Percentiles rank a stretch among this genome's conserved stretches.
These are phyloP conservation scores for Brassica nigra DNA, from an alignment of 345 rosid genomes.

Conservation along the genomic window DNA sequence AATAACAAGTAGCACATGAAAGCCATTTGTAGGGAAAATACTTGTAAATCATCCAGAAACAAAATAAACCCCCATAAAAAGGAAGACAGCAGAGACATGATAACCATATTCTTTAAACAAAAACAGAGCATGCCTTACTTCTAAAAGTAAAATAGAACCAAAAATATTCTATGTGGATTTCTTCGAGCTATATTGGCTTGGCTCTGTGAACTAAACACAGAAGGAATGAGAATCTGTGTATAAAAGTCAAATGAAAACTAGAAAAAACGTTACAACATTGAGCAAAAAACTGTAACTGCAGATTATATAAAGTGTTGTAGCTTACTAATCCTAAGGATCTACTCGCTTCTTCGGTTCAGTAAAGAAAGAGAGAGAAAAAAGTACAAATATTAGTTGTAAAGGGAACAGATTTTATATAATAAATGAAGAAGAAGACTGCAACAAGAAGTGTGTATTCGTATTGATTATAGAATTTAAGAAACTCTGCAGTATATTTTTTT, in stretches of 20 bases:
- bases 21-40: conserved; percentile 9
- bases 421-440: conserved; percentile 38
- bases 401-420: conserved; percentile 16
- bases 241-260: not conserved
- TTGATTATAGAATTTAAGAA: conserved; percentile 36
- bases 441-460: conserved; percentile 34
- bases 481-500: conserved; percentile 26
- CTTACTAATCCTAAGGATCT: conserved; percentile 26
- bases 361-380: conserved; percentile 26
- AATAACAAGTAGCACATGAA: conserved; percentile 29
- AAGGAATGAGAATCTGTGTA: not conserved
- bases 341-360: conserved; percentile 33
- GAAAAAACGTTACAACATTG: not conserved
- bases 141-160: not conserved
- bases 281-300: conserved; percentile 16
- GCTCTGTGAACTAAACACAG: not conserved
- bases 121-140: conserved; percentile 17
- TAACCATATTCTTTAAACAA: conserved; percentile 17
- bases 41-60: conserved; percentile 3
- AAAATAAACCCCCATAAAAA: not conserved
- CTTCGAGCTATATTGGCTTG: not conserved
- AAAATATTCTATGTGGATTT: not conserved
- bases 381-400: conserved; percentile 34
- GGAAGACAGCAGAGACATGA: conserved; percentile 18
- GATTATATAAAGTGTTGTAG: conserved; percentile 18